phyloP scores from a whole-genome alignment of 164 flowering plant species.

The Piper longum region DNA sequence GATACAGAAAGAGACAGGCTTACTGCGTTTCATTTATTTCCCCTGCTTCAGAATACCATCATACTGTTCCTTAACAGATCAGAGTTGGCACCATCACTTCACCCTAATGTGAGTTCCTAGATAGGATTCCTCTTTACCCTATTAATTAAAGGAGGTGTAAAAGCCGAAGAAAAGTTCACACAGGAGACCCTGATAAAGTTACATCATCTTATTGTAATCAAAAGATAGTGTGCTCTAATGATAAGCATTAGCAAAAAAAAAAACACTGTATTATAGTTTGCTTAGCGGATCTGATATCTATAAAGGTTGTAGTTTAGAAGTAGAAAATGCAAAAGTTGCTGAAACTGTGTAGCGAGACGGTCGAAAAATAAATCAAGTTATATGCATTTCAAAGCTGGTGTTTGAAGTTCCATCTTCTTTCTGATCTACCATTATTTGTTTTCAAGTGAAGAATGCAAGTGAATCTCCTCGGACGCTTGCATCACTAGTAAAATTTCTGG shows the following conservation, averaged over 20 bases:
- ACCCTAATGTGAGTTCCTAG: background rate
- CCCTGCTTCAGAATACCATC: slow-evolving; percentile 8
- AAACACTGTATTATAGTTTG: slow-evolving; percentile 14
- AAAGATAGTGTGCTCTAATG: slow-evolving; percentile 8
- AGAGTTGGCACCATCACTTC: background rate
- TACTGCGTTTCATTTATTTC: slow-evolving; percentile 10
- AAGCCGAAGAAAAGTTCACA: background rate
- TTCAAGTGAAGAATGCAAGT: too few species aligned
- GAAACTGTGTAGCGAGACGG: slow-evolving; percentile 14
- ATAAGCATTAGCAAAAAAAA: background rate
- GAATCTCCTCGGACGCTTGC: too few species aligned
- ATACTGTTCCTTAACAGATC: background rate
- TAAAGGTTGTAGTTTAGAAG: slow-evolving; percentile 8
- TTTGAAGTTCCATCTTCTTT: too few species aligned
- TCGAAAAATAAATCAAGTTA: slow-evolving; percentile 1
- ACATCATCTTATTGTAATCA: slow-evolving; percentile 4
- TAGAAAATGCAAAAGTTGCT: slow-evolving; percentile 5
- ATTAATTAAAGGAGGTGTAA: background rate
- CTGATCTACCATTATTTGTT: too few species aligned
- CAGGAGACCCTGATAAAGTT: slow-evolving; percentile 11
- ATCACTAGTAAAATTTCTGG: too few species aligned
- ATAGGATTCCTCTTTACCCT: background rate
- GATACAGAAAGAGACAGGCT: slow-evolving; percentile 5
- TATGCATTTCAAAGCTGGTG: too few species aligned
- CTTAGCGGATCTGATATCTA: slow-evolving; percentile 12